Base-by-base conservation (phyloP, 352 stramenopile genomes). In the Globisporangium alternatum region DNA sequence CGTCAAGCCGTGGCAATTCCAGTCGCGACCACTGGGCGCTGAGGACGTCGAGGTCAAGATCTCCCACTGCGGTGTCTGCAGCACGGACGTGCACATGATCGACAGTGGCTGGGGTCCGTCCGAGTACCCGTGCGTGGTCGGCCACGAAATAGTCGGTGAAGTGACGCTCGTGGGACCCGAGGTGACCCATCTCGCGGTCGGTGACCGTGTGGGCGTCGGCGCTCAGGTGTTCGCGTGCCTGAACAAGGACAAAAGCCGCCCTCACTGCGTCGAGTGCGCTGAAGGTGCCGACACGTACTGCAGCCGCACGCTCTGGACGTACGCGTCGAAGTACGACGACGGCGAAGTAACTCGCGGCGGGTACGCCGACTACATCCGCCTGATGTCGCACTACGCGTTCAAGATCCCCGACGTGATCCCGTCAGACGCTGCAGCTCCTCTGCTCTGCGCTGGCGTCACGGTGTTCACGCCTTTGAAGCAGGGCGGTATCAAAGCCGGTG, bases 361-460 rank as follows among this genome's bases (percentile, higher is more conserved):
- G 31, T 97, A 96, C 63, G 75, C 73, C 19, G 72, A 89, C 31
- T 79, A 72, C 56, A 80, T 96, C 39, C 85, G 88, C 17, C 75
- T 92, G 3, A 51, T 77, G 57, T 59, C 80, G 56, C 59, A 70
- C 30, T 95, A 89, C 69, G 80, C 83, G 0, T 80, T 97, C 57
- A 63, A 68, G 61, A 87, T 97, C 77, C 89, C 89, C 0, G 80
- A 91, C 2, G 77, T 62, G 55, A 76, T 96, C 35, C 65, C 73
- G 15, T 79, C 86, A 22, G 73, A 77, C 22, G 73, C 60, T 19
- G 82, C 80, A 1, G 86, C 81, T 2, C 80, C 85, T 30, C 64
- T 97, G 44, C 63, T 97, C 55, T 97, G 90, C 69, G 89, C 87
- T n/a, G 89, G 89, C 37, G 85, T 87, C 59, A 97, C 89, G 0